Evolutionary conservation across 2,329 filamentous ascomycete species (phyloP).

Genomic region (Calonectria pteridis): DNA sequence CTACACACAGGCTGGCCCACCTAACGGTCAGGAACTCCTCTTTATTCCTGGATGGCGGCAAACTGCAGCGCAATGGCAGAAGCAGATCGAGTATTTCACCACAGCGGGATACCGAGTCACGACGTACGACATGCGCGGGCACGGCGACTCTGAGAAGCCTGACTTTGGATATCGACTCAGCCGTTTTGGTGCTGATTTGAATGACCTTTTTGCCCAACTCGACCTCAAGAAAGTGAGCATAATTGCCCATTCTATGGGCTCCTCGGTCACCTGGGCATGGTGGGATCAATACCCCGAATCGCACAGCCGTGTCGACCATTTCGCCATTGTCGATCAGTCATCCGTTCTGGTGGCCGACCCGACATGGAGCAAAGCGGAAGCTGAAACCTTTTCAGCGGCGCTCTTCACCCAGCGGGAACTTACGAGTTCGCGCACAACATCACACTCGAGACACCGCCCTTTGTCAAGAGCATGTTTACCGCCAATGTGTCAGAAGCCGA

Average conservation of each 20-base stretch:
- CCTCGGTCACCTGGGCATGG: constrained; percentile 48
- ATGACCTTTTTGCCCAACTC: constrained; percentile 32
- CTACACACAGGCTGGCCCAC: neutral
- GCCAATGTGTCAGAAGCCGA: neutral
- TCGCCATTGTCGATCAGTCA: constrained; percentile 29
- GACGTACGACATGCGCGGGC: neutral
- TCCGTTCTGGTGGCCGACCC: neutral
- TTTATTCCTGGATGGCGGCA: constrained; percentile 51
- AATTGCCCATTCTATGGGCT: constrained; percentile 52
- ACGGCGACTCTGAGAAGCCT: neutral
- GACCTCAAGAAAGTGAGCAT: constrained; percentile 47
- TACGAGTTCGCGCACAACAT: neutral
- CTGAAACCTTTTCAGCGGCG: neutral
- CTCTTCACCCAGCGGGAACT: neutral
- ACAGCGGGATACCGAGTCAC: constrained; percentile 1
- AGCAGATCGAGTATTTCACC: constrained; percentile 47
- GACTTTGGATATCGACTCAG: neutral
- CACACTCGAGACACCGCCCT: neutral
- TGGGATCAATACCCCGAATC: constrained; percentile 47
- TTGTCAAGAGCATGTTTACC: neutral
- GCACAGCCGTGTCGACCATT: constrained; percentile 36
- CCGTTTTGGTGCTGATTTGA: neutral
- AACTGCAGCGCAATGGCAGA: constrained; percentile 47
- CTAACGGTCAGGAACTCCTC: constrained; percentile 42
- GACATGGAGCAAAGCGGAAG: neutral